Base-by-base conservation (phyloP, 2,329 filamentous ascomycete species). In the Arthrinium phaeospermum region DNA sequence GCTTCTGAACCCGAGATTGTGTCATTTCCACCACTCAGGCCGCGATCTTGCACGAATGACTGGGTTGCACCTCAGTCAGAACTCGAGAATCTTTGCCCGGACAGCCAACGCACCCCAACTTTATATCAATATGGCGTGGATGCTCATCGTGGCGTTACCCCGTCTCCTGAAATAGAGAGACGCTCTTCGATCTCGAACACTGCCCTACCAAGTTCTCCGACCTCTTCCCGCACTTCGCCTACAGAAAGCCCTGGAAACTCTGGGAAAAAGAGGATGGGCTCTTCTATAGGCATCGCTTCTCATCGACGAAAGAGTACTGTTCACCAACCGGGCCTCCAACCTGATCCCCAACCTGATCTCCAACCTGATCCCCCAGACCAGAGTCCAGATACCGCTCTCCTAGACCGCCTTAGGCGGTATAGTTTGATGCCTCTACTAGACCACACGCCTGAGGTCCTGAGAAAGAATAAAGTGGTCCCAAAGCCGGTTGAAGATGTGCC, bases 391-490 rank as follows among this genome's bases (percentile, higher is more conserved):
- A 68, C 73, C 22, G 69, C 69, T 34, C n/a, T 77, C 5, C 34
- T 79, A 7, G 74, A 78, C 44, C 72, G 75, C 47, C 61, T 80
- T 44, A 76, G 76, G 24, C 76, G 76, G 41, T 80, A 78, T 70
- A 80, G 76, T 68, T 76, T 80, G 72, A 75, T 79, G 72, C 76
- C 79, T 7, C 51, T 78, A 19, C 64, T 71, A 3, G 78, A 79
- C 4, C 74, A 76, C n/a, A 74, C 75, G 2, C 73, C 77, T 7
- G 77, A 78, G 51, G 73, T n/a, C 41, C 71, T 76, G 10, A 76
- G 73, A 16, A 67, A 61, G 7, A 44, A 30, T 1, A 51, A 61
- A 41, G 69, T 68, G 14, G 70, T 64, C 1, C 44, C 47, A 0
- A 67, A 30, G 13, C 37, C 61, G 7, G 70, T 67, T 53, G 70